These are phyloP conservation scores for Zasmidium citrigriseum DNA, from an alignment of 2,329 filamentous ascomycete genomes.

Conservation along the genomic window DNA sequence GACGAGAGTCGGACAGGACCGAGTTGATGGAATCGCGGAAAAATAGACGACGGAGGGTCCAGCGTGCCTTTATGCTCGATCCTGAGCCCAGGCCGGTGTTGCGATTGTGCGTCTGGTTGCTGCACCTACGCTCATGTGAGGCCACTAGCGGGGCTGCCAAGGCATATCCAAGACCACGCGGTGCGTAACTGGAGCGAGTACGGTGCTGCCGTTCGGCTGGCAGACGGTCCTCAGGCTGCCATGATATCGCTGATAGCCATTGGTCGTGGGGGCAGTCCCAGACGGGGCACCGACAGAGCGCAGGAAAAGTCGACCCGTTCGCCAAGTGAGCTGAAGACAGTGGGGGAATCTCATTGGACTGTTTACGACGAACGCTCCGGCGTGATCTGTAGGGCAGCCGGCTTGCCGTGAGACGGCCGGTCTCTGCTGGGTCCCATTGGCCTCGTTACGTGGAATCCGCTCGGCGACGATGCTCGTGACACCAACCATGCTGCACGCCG, in stretches of 20 bases:
- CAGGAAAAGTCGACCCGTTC: not conserved
- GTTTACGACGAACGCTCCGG: not conserved
- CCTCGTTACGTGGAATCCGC: not conserved
- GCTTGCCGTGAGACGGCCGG: too few relatives aligned
- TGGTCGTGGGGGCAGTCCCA: not conserved
- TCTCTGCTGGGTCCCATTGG: not conserved
- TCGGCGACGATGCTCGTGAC: not conserved
- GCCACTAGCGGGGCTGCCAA: constrained; percentile 4
- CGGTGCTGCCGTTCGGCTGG: not conserved
- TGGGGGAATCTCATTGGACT: not conserved
- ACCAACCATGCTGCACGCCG: not conserved
- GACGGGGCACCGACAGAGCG: not conserved
- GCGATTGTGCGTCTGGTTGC: not conserved
- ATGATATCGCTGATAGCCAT: not conserved
- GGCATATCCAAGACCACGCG: constrained; percentile 1
- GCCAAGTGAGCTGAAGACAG: not conserved
- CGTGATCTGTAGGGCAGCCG: too few relatives aligned
- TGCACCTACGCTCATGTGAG: constrained; percentile 10
- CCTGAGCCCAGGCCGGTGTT: not conserved
- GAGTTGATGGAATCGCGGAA: not conserved
- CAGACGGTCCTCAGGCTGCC: not conserved
- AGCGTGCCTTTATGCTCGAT: not conserved
- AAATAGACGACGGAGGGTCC: not conserved
- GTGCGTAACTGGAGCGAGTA: not conserved
- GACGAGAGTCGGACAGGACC: not conserved